Evolutionary conservation across 2,329 filamentous ascomycete species (phyloP), one percentile per base, ranked within the genome.

Genomic region (Diaporthe sp.): DNA sequence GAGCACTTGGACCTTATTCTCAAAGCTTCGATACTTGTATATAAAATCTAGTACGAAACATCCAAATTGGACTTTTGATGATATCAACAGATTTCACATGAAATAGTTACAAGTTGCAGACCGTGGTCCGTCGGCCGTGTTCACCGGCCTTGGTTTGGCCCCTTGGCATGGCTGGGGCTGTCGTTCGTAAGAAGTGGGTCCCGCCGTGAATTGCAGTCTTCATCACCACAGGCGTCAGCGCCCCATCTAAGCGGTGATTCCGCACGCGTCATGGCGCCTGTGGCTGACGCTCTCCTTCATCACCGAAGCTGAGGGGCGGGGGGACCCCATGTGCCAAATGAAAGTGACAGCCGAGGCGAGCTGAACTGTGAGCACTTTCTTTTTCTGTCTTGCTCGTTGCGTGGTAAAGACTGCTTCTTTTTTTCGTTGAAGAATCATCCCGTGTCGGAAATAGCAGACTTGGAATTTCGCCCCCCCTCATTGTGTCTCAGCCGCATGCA

Each of bases 11-110:
- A 58, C 28, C n/a, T 44, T 59, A 34, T 49, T 72, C 37, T 72
- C 37, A 55, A 61, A 62, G 34, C 28, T 74, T 72, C 58, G 31
- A 70, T 76, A 70, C 74, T 57, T 74, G 72, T 76, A 74, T 17
- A 76, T 68, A 72, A 31, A 51, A 49, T 34, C 9, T 68, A 72
- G 49, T 49, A 67, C 19, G n/a, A 42, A 69, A 55, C 46, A 69
- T 19, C 15, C 65, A 69, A 69, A 13, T 69, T 69, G 49, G 22
- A 19, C 49, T 53, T 68, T 58, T 57, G 19, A 44, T 42, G n/a
- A 46, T 53, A 55, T 34, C n/a, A 25, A 74, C 59, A 46, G 37
- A 34, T 22, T 46, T 70, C 28, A 19, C 25, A 31, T 69, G 49
- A 8, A 39, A 22, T 2, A 25, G 44, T 51, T 7, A 55, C n/a